Base-by-base conservation (phyloP, 495 filamentous ascomycete genomes). In the Diplogelasinospora grovesii region DNA sequence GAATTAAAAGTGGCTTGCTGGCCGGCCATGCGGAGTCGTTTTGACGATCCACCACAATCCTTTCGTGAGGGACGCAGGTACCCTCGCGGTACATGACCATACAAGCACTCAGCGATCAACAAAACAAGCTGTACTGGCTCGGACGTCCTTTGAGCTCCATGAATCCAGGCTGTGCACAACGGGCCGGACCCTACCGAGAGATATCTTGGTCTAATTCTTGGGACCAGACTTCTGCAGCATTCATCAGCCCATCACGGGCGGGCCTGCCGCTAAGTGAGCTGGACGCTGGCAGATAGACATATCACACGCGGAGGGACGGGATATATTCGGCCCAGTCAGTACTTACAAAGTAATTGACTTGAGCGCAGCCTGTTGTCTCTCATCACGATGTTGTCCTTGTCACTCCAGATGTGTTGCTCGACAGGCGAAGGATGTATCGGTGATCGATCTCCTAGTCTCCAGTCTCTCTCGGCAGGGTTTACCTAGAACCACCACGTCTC, bases 341-440 rank as follows among this genome's bases (percentile, higher is more conserved):
- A n/a, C n/a, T n/a, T n/a, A n/a, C n/a, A n/a, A n/a, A n/a, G 42
- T 43, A 18, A 53, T 53, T 49, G 50, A 46, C 31, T 26, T 46
- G 27, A 26, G 14, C 15, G 11, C 22, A 8, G 23, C 36, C 13
- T n/a, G n/a, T n/a, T n/a, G 37, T 36, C 42, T 37, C 45, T 45
- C 42, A 53, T 16, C 28, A 21, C 44, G 28, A n/a, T 34, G 35
- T 28, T 8, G 22, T 10, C 23, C 26, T 35, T 13, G 22, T 32
- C 39, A 26, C 42, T 43, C 50, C 46, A 49, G 43, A 41, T 29
- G n/a, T 24, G 39, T 37, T 37, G 8, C 14, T 14, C 35, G 35
- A 40, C 15, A 20, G 13, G 45, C 24, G 5, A 16, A 11, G 9
- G 14, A 15, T 33, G 26, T 41, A 24, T 22, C 26, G 32, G 21